Evolutionary conservation across 73 alveolate genomes (phyloP).

Genomic region (Paramecium tetraurelia): DNA sequence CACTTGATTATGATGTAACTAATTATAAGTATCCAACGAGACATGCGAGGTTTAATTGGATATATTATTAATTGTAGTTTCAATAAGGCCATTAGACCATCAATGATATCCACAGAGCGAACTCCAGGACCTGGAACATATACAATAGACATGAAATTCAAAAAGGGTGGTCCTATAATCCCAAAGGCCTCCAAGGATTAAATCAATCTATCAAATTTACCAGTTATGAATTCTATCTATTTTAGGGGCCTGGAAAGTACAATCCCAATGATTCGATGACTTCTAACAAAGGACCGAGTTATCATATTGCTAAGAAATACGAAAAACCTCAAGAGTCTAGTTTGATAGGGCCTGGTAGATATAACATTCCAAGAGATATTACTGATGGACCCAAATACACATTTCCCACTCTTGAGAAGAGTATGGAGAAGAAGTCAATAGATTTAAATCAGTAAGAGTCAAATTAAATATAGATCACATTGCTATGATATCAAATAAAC

Average conservation of each 20-base stretch:
- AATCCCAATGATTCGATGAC: not conserved
- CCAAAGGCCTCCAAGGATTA: not conserved
- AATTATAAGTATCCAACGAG: slow-evolving; percentile 16
- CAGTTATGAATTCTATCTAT: not conserved
- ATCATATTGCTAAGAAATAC: slow-evolving; percentile 19
- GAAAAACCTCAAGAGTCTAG: not conserved
- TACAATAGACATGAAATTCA: not conserved
- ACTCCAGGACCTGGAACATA: slow-evolving; percentile 44
- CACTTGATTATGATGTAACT: slow-evolving; percentile 25
- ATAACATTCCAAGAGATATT: not conserved
- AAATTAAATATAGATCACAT: not conserved
- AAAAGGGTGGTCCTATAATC: not conserved
- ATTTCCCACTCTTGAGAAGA: not conserved
- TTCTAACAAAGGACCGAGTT: not conserved
- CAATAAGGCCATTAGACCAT: not conserved
- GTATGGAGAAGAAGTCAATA: not conserved
- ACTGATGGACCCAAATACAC: slow-evolving; percentile 7
- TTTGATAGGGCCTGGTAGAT: slow-evolving; percentile 28
- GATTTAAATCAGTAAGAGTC: not conserved
- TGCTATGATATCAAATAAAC: slow-evolving; percentile 1
- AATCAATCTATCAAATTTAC: not conserved
- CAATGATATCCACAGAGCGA: not conserved
- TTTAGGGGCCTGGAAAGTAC: slow-evolving; percentile 26
- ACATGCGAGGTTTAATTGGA: not conserved
- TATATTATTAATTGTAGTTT: not conserved